Percentiles rank a stretch among this genome's conserved stretches.
Evolutionary conservation across 768 basidiomycete genomes (phyloP).

Genomic region (Leccinum uliginosum): DNA sequence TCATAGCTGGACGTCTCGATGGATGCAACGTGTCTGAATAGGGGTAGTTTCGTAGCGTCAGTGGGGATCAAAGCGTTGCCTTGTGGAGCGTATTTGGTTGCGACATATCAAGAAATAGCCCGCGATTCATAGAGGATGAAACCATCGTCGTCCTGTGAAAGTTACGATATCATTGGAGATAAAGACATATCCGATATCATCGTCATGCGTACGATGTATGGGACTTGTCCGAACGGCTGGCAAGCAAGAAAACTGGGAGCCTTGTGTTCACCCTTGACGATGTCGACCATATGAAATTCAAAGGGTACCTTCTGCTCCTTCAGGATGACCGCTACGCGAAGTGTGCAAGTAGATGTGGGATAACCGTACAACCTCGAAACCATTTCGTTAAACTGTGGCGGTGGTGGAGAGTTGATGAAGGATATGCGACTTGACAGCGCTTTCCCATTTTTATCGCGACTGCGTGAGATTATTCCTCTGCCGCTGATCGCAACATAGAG

Average conservation of each 20-base stretch:
- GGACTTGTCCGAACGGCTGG: slow-evolving; percentile 39
- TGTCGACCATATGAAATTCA: slow-evolving; percentile 36
- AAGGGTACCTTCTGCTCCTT: slow-evolving; percentile 56
- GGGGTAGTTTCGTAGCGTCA: slow-evolving; percentile 33
- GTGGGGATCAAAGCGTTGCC: slow-evolving; percentile 35
- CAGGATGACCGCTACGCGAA: slow-evolving; percentile 45
- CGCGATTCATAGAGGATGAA: slow-evolving; percentile 26
- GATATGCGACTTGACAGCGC: neutral
- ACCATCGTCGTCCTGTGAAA: slow-evolving; percentile 28
- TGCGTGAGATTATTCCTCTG: slow-evolving; percentile 5
- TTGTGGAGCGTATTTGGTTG: slow-evolving; percentile 33
- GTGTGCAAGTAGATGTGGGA: slow-evolving; percentile 41
- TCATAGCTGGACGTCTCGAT: slow-evolving; percentile 43
- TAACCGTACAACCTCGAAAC: slow-evolving; percentile 19
- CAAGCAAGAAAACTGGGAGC: slow-evolving; percentile 1
- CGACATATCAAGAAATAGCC: slow-evolving; percentile 35
- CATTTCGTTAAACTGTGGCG: slow-evolving; percentile 5
- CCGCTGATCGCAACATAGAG: neutral
- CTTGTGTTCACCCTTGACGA: slow-evolving; percentile 38
- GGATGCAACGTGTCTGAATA: slow-evolving; percentile 33
- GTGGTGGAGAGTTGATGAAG: neutral
- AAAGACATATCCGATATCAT: neutral
- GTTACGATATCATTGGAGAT: neutral
- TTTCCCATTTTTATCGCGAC: slow-evolving; percentile 6
- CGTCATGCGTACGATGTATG: slow-evolving; percentile 19